Base-by-base conservation (phyloP, 1,139 yeast genomes). In the Pichia sp. region DNA sequence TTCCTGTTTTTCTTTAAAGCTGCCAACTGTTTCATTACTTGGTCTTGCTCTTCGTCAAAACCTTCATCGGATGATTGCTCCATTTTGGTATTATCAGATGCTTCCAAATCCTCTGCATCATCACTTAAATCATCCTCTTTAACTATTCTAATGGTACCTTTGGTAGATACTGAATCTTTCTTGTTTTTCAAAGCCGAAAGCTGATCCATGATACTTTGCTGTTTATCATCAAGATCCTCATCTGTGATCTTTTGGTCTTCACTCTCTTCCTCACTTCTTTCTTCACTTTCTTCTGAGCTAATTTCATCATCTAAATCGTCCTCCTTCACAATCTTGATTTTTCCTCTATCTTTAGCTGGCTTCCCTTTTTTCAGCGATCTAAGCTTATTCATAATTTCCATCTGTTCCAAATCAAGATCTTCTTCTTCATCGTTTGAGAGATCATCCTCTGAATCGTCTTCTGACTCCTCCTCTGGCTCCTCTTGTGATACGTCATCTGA, bases 121-220 rank as follows among this genome's bases (percentile, higher is more conserved):
- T 65, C 57, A 53, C 60, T 55, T 59, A 64, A 15, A 1, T 60
- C 63, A 19, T 66, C 68, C 31, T 63, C 62, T 11, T 61, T 64
- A 8, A 64, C 57, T 16, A 64, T 62, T 40, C 58, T 57, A 4
- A 56, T 57, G 7, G 32, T 46, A 36, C 13, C 11, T 5, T 29
- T 47, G 13, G 40, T 5, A 36, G 32, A 19, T 11, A 54, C 60
- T 40, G 53, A 47, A 36, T 32, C 44, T 23, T 49, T 48, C 1
- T 57, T 57, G 1, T 56, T 58, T 45, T 61, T 60, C 8, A 60
- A 41, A 1, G 59, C 57, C 23, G 51, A 54, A 4, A 58, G 31
- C 30, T 60, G 50, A 1, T 55, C 54, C 52, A 59, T 50, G 4
- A 61, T 62, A 6, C 59, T 61, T 43, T 65, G 38, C 36, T 59